These are phyloP conservation scores for Cercospora sp. DNA, from an alignment of 2,329 filamentous ascomycete species.

Conservation along the genomic window DNA sequence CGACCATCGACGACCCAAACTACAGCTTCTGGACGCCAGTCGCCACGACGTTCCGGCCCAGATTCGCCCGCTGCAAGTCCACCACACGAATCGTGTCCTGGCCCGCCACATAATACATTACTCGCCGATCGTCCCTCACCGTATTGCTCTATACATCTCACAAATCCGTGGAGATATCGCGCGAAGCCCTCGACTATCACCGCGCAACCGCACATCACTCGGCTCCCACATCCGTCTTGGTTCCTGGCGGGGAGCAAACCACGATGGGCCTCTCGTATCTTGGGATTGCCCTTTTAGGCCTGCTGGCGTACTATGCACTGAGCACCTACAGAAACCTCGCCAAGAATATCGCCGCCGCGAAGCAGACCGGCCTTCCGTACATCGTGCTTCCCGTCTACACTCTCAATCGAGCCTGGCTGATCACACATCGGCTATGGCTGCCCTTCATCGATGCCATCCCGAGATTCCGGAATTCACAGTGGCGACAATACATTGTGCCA, in stretches of 20 bases:
- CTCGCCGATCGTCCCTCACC: background rate
- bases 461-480: constrained; percentile 55
- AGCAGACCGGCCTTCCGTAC: constrained; percentile 49
- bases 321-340: constrained; percentile 41
- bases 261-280: constrained; percentile 34
- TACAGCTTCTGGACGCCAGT: background rate
- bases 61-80: background rate
- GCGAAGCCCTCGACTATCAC: background rate
- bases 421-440: constrained; percentile 56
- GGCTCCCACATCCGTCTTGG: constrained; percentile 13
- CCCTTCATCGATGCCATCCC: constrained; percentile 59
- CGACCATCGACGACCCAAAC: background rate
- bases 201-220: constrained; percentile 1
- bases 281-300: constrained; percentile 32
- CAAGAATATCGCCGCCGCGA: constrained; percentile 47
- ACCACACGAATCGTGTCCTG: background rate
- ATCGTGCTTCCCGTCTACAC: constrained; percentile 47
- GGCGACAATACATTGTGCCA: constrained; percentile 60
- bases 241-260: background rate
- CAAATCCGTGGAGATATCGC: constrained; percentile 4
- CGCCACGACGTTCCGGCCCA: background rate
- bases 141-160: background rate
- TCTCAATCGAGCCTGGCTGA: constrained; percentile 57
- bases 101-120: constrained; percentile 1
- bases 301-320: constrained; percentile 39